Evolutionary conservation across 768 basidiomycete genomes (phyloP), one percentile per base, ranked within the genome.

Genomic region (Galerina marginata): DNA sequence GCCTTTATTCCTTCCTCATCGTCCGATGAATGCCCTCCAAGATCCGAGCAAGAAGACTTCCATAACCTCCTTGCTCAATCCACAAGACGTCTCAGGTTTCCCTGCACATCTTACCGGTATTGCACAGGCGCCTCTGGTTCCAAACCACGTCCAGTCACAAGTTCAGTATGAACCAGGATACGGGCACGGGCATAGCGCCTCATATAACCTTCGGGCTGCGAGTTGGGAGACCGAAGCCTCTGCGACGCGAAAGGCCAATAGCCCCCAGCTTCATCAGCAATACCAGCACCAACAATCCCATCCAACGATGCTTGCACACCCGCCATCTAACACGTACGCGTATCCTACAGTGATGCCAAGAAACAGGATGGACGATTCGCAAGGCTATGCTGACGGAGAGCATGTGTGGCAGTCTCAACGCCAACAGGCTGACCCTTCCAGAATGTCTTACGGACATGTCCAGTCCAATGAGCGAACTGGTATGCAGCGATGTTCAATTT

Each of bases 141-240:
- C 44, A 51, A 67, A 66, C 56, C 68, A 66, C 23, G 59, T 15
- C 43, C 69, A 68, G 25, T 60, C 71, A 16, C 73, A 75, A 62
- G 60, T 42, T 29, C 68, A 69, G 2, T 76, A 75, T 59, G 59
- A 59, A 7, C 51, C 68, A 15, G 52, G 66, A 25, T 79, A 71
- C 61, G 54, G 46, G 4, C 58, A 71, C 61, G 54, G 46, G 4
- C 58, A 74, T 37, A 64, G 57, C 10, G 56, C 75, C 10, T 71
- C 80, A 23, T 89, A 80, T 65, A 79, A 83, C 67, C 81, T 89
- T n/a, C 81, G 86, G 42, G 83, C 86, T 10, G 88, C 88, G 5
- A 85, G 73, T 66, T 89, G 88, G 87, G 71, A 68, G 20, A 63
- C 62, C 64, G 54, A 74, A 64, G 48, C 73, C 65, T 52, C 77